Percentiles rank a stretch among this genome's conserved stretches.
Conservation (phyloP, 805 yeast genomes). For the Lachancea quebecensis region DNA sequence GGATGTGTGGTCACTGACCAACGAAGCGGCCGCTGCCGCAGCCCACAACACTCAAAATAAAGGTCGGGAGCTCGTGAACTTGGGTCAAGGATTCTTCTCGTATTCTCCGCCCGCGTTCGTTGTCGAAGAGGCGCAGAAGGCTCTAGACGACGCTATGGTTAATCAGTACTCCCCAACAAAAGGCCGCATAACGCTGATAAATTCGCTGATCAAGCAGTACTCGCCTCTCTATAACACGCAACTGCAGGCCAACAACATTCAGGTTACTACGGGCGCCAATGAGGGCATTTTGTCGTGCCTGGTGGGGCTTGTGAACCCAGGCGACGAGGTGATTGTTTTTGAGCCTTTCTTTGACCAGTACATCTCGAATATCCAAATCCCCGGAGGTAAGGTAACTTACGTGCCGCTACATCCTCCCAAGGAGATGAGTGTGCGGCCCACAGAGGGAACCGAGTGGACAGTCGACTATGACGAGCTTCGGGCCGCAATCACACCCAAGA, state of each 20-base stretch:
- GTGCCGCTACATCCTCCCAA: slow-evolving; percentile 81
- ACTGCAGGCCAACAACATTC: slow-evolving; percentile 37
- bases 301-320: slow-evolving; percentile 76
- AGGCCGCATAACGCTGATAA: slow-evolving; percentile 72
- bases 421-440: slow-evolving; percentile 54
- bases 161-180: slow-evolving; percentile 92
- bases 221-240: slow-evolving; percentile 58
- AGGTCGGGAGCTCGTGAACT: slow-evolving; percentile 75
- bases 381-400: slow-evolving; percentile 87
- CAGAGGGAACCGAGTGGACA: slow-evolving; percentile 81
- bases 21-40: slow-evolving; percentile 89
- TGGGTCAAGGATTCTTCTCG: slow-evolving; percentile 97
- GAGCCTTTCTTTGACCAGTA: slow-evolving; percentile 98
- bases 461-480: slow-evolving; percentile 75
- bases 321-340: slow-evolving; percentile 93
- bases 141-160: slow-evolving; percentile 62
- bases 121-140: slow-evolving; percentile 67
- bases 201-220: slow-evolving; percentile 66
- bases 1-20: slow-evolving; percentile 93
- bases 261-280: slow-evolving; percentile 93
- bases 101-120: slow-evolving; percentile 96
- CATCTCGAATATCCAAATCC: slow-evolving; percentile 85
- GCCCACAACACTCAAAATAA: slow-evolving; percentile 41
- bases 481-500: slow-evolving; percentile 60
- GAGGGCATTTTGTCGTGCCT: slow-evolving; percentile 86